Conservation (phyloP, 805 yeast genomes). For the Kazachstania africana region DNA sequence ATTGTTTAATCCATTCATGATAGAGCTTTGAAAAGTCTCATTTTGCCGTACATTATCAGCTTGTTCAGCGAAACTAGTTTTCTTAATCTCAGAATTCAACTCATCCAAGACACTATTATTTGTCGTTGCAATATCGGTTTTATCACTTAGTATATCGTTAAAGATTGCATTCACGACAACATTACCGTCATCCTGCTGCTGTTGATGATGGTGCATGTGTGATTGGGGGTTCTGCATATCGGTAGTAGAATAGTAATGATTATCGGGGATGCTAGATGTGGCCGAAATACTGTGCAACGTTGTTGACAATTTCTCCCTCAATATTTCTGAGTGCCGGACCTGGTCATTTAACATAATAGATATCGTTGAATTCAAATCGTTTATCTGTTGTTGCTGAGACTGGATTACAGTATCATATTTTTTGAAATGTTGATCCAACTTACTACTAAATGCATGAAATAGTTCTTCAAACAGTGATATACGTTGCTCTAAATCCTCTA, state of each 20-base stretch:
- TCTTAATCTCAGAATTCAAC: neutral
- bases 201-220: neutral
- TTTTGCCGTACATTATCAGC: neutral
- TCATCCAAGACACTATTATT: neutral
- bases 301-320: conserved; percentile 17
- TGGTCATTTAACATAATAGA: conserved; percentile 21
- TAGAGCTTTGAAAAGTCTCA: neutral
- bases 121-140: neutral
- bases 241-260: neutral
- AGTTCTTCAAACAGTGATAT: conserved; percentile 21
- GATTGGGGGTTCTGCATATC: neutral
- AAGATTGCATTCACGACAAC: neutral
- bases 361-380: conserved; percentile 17
- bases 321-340: conserved; percentile 17
- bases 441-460: conserved; percentile 22
- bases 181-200: neutral
- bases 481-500: conserved; percentile 21
- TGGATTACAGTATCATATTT: conserved; percentile 20
- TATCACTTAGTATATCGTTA: neutral
- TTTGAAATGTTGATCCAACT: conserved; percentile 23
- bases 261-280: conserved; percentile 1
- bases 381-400: conserved; percentile 25
- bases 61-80: neutral
- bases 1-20: neutral
- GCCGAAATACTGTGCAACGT: conserved; percentile 18